Base-by-base conservation (phyloP, 2,329 filamentous ascomycete species). In the Mollisia scopiformis region DNA sequence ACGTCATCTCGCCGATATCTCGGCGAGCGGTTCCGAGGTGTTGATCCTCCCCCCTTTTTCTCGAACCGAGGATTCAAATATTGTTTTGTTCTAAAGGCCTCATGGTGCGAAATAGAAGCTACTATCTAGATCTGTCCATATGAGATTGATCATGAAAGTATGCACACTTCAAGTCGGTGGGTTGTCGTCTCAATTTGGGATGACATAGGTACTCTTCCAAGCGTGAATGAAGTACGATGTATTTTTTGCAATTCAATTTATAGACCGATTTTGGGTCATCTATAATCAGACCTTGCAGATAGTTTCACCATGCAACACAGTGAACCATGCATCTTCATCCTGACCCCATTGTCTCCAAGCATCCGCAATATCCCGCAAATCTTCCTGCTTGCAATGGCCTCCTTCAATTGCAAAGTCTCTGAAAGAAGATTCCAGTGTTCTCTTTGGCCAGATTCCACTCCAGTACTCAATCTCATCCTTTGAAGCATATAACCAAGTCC, bases 321-420 rank as follows among this genome's bases (percentile, higher is more conserved):
- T 57, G 23, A 61, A 54, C 59, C 59, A 77, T 2, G 66, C 75
- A 52, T 75, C 66, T 37, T 75, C 71, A 52, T 74, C 61, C 41
- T 69, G 64, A 8, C 70, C 70, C 69, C 71, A 78, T 19, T 66
- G 58, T 56, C 62, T 67, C 75, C 76, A 78, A 1, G 67, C 74
- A 25, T 57, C 55, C 7, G 69, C 70, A 53, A 76, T 75, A 13
- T 50, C 43, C 50, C 74, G 69, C 52, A 78, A 59, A 19, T 75
- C 71, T 50, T 72, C 67, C 21, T 57, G 37, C 3, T 58, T 71
- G 19, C 71, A 70, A 67, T 69, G 70, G 16, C 72, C 74, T 23
- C 67, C 71, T 6, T 71, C 65, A 11, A 75, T 49, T 14, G 68
- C 70, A 30, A 59, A 66, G 41, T 67, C 69, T 13, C 70, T 65